phyloP scores from a whole-genome alignment of 805 yeast genomes.

The Wickerhamomyces hampshirensis region DNA sequence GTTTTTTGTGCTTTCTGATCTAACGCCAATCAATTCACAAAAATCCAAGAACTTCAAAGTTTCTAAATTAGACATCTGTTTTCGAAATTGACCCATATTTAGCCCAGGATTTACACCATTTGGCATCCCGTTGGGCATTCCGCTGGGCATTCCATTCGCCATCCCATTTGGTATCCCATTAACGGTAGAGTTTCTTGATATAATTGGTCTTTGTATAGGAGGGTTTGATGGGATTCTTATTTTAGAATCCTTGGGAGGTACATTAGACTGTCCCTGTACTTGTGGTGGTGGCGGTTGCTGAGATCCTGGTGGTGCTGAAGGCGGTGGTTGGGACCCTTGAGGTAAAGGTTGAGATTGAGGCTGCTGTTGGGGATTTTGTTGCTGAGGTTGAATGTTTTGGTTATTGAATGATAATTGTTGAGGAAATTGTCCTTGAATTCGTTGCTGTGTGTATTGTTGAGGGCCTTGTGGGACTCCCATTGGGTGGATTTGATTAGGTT shows the following conservation, averaged over 20 bases:
- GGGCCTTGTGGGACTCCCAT: constrained; percentile 11
- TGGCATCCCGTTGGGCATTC: constrained; percentile 5
- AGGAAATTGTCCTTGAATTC: constrained; percentile 8
- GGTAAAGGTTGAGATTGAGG: constrained; percentile 8
- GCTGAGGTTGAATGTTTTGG: constrained; percentile 6
- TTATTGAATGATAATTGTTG: constrained; percentile 4
- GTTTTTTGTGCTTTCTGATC: constrained; percentile 38
- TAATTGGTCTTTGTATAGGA: too few relatives aligned
- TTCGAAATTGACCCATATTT: constrained; percentile 27
- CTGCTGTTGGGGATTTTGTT: constrained; percentile 13
- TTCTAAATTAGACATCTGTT: constrained; percentile 44
- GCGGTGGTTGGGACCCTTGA: constrained; percentile 9
- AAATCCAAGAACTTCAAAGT: constrained; percentile 45
- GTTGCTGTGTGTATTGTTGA: constrained; percentile 6
- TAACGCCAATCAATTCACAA: constrained; percentile 40
- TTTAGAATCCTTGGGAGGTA: background rate
- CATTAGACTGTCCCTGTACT: constrained; percentile 20
- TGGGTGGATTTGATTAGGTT: constrained; percentile 7
- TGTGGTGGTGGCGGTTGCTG: constrained; percentile 17
- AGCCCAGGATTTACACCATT: constrained; percentile 4
- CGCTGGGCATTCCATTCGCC: constrained; percentile 4
- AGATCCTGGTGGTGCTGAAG: constrained; percentile 2
- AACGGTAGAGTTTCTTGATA: too few relatives aligned
- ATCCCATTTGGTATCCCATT: too few relatives aligned
- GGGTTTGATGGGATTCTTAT: background rate